Percentiles rank a stretch among this genome's conserved stretches.
These are phyloP conservation scores for Starmerella gropengiesseri DNA, from an alignment of 805 yeast species.

Conservation along the genomic window DNA sequence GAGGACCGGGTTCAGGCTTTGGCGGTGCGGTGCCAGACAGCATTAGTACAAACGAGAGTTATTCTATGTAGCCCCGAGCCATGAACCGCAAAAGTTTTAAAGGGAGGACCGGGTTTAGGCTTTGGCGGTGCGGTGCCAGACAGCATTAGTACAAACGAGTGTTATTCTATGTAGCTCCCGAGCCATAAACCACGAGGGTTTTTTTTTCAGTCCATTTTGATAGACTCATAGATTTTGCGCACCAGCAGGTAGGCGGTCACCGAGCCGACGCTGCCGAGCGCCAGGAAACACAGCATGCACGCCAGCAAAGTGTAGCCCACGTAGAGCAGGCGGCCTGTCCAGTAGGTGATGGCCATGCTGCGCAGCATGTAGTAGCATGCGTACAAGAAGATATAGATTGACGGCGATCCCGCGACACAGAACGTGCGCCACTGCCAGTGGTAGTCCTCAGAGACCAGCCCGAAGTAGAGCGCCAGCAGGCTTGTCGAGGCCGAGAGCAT, in stretches of 20 bases:
- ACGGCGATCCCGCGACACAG: constrained; percentile 79
- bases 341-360: constrained; percentile 57
- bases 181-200: too few species aligned
- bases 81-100: too few species aligned
- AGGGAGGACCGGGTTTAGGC: too few species aligned
- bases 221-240: constrained; percentile 66
- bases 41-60: too few species aligned
- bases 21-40: too few species aligned
- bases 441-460: constrained; percentile 82
- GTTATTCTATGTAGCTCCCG: too few species aligned
- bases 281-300: constrained; percentile 58
- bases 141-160: too few species aligned
- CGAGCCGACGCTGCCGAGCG: constrained; percentile 85
- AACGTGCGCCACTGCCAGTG: constrained; percentile 96
- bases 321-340: constrained; percentile 66
- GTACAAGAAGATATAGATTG: constrained; percentile 74
- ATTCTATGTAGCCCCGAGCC: too few species aligned
- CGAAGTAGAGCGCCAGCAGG: constrained; percentile 66
- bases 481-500: constrained; percentile 74
- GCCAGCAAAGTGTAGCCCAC: constrained; percentile 71
- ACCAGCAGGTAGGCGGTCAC: constrained; percentile 62
- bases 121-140: too few species aligned
- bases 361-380: constrained; percentile 44
- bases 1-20: too few species aligned
- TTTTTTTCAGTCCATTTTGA: constrained; percentile 62